Evolutionary conservation across 2,329 filamentous ascomycete genomes (phyloP).

Genomic region (Ceratocystis albifundus): DNA sequence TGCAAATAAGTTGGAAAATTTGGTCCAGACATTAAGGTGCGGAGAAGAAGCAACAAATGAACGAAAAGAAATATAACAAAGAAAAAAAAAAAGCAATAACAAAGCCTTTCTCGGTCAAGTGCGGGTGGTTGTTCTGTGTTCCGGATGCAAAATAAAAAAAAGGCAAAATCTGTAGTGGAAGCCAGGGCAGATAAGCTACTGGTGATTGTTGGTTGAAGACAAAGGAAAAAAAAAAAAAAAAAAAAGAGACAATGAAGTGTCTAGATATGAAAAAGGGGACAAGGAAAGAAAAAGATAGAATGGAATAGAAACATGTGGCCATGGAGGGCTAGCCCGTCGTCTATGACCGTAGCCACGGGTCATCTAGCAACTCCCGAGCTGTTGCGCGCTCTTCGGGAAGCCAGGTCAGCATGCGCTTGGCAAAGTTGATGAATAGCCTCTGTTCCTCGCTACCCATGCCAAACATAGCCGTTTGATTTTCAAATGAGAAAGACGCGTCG

Average conservation of each 20-base stretch:
- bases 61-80: too few relatives aligned
- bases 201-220: background rate
- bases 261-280: background rate
- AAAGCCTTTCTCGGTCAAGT: background rate
- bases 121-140: conserved; percentile 5
- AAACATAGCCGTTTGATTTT: conserved; percentile 20
- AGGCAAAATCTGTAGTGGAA: background rate
- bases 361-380: conserved; percentile 28
- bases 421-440: conserved; percentile 28
- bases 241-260: background rate
- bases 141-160: conserved; percentile 15
- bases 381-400: conserved; percentile 28
- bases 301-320: background rate
- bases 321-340: background rate
- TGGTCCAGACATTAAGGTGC: background rate
- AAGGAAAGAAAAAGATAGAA: conserved; percentile 1
- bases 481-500: conserved; percentile 19
- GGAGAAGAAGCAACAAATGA: background rate
- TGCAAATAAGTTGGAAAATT: background rate
- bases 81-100: conserved; percentile 6
- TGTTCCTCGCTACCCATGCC: conserved; percentile 24
- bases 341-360: conserved; percentile 27
- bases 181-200: background rate
- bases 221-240: background rate
- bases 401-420: conserved; percentile 29